Evolutionary conservation across 176 grass and related monocot genomes (phyloP), one percentile per base, ranked within the genome.

Genomic region (Oryza meyeriana): DNA sequence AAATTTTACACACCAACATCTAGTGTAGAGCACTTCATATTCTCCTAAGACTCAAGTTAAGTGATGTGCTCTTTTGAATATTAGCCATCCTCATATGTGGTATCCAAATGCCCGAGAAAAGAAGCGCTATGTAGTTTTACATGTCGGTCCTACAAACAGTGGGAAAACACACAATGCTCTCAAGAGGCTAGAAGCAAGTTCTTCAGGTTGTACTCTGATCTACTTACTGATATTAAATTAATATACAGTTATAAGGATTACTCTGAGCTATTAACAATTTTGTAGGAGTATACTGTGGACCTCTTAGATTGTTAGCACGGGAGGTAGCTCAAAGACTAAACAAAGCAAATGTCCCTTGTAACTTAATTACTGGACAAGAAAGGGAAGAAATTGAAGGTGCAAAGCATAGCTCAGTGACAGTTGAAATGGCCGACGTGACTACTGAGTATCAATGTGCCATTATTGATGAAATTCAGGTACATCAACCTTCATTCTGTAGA

Each of bases 381-480:
- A 90, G 82, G 77, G 85, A 95, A 17, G 88, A 95, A 82, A 83
- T 93, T 74, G 90, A 93, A 38, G 88, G 90, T 73, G 92, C 95
- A 64, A 91, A 91, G 64, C 95, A 98, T 84, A 98, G 75, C 69
- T 95, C 95, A 59, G 64, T 98, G 64, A 98, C 92, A 72, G 92
- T 98, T 59, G 95, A 98, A 81, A 98, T 98, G 85, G 88, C 92
- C 88, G 90, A 95, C 76, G 36, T 95, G 71, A 86, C 92, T 39
- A 84, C 86, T 11, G 85, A 95, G 35, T 98, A 95, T 80, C 88
- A 91, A 4, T 98, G 95, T 48, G 92, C 88, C 79, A 77, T 98
- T 77, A 95, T 98, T 82, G 95, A 98, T 89, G 95, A 98, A 90
- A 95, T 98, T 84, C 96, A 98, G 96, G 96, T 98, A 76, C 18